Evolutionary conservation across 106 monocot species (phyloP), one percentile per base, ranked within the genome.

Genomic region (Dendrobium huoshanense): DNA sequence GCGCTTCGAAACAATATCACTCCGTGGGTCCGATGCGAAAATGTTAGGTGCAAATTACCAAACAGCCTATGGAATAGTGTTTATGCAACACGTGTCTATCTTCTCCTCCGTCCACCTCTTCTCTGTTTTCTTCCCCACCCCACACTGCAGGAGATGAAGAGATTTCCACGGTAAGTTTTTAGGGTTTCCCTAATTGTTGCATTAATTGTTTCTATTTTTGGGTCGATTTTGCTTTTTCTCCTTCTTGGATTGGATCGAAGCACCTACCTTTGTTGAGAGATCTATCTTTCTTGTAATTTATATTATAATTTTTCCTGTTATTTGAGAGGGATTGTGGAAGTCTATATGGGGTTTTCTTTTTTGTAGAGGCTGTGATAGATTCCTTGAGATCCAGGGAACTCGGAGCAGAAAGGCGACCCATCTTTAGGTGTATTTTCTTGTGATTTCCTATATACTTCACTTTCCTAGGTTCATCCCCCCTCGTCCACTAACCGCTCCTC

Each of bases 321-420:
- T 20, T 13, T 48, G 76, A 51, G 76, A 76, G 49, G 24, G 49
- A 49, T 25, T 76, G 47, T 10, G 13, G 25, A 76, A 49, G 24
- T 22, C 11, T 11, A 4, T 20, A 18, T 37, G 18, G 41, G 73
- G 33, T 25, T 20, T 1, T 73, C 41, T 45, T 75, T 40, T n/a
- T 5, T 7, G 75, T 22, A 76, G 76, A 51, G 49, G 76, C 27
- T 27, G 76, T 49, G 76, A 51, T 48, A n/a, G 76, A 27, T 86
- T 83, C 83, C 83, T 81, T 83, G 43, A 81, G 86, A 89, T 84
- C 86, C 86, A 86, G 81, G 86, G 81, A 78, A 89, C 81, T 42
- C 78, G 40, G 77, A 9, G 31, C 43, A 17, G 72, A 85, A 81
- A 42, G 54, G 41, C 16, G 2, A 29, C 72, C 65, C 74, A 59